Conservation (phyloP, 2,329 filamentous ascomycete genomes). For the Alternaria sp. region DNA sequence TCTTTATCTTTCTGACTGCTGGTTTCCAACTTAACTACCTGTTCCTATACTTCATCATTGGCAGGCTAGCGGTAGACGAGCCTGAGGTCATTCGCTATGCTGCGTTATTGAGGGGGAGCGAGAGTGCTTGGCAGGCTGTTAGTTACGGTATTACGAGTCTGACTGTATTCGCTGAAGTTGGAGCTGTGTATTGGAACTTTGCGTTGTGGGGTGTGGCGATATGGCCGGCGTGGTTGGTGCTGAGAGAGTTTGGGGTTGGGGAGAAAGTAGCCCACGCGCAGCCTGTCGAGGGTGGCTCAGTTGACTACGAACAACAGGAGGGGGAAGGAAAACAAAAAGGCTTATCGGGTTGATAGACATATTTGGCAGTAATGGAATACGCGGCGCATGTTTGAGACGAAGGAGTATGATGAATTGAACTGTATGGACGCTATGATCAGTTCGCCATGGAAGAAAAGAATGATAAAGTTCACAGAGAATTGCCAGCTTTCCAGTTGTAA, state of each 20-base stretch:
- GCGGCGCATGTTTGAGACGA: not conserved
- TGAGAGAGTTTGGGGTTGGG: slow-evolving; percentile 60
- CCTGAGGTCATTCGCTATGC: slow-evolving; percentile 72
- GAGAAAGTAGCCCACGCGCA: not conserved
- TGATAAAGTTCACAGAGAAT: not conserved
- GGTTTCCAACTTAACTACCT: slow-evolving; percentile 78
- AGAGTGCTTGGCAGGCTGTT: slow-evolving; percentile 75
- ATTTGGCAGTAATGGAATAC: not conserved
- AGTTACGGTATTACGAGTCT: slow-evolving; percentile 72
- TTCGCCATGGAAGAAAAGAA: not conserved
- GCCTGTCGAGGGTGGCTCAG: not conserved
- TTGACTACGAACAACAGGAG: not conserved
- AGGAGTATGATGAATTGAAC: no score
- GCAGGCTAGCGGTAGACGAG: slow-evolving; percentile 67
- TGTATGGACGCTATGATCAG: not conserved
- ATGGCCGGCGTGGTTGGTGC: slow-evolving; percentile 70
- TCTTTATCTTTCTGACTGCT: slow-evolving; percentile 71
- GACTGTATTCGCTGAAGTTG: slow-evolving; percentile 67
- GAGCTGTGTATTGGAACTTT: slow-evolving; percentile 74
- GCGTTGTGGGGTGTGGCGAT: slow-evolving; percentile 70
- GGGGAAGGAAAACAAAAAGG: not conserved
- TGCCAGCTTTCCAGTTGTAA: not conserved
- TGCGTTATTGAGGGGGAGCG: slow-evolving; percentile 70
- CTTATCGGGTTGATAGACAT: not conserved
- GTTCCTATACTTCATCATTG: slow-evolving; percentile 75